Evolutionary conservation across 1,284 basidiomycete genomes (phyloP), one percentile per base, ranked within the genome.

Genomic region (Amylostereum areolatum): DNA sequence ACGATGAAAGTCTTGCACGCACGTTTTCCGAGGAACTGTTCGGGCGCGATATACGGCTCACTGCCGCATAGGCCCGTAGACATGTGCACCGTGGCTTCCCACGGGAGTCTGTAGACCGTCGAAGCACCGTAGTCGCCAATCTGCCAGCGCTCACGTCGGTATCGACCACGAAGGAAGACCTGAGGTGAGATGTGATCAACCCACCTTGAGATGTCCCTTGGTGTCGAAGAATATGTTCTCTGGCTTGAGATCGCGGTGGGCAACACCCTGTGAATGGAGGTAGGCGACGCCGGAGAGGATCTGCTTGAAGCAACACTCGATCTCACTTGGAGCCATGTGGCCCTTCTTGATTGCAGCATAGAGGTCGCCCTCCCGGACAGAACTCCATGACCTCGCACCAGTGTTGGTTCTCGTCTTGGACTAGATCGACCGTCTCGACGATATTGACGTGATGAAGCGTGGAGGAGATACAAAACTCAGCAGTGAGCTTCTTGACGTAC

Each of bases 341-440:
- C 95, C 96, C 66, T 92, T 92, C 78, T 97, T 97, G 75, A 98
- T 98, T 34, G 94, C 94, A 27, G 93, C 94, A 64, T 98, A 98
- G 33, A 98, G 75, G 69, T 98, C 95, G 4, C 95, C 95, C 95
- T 47, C 96, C 96, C 2, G 92, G 92, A 67, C 96, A 97, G 65
- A 95, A 98, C 70, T 99, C 97, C 97, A 99, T 98, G 53, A 99
- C 96, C 69, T 99, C 96, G 65, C 96, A 99, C 96, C 96, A 99
- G 63, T 94, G 88, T 55, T 91, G 85, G 57, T 77, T 84, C 70
- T 99, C 96, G 69, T 99, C 96, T 64, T 99, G 96, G 28, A 99
- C 90, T 56, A 99, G 83, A 69, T 99, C 96, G 53, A 99, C 97
- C 2, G 96, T 99, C 74, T 99, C 96, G 62, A 99, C 95, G 61